A percentile compares a stretch with the other conserved stretches of the same genome.
Evolutionary conservation across 345 rosid species (phyloP).

Genomic region (Gossypium mustelinum): DNA sequence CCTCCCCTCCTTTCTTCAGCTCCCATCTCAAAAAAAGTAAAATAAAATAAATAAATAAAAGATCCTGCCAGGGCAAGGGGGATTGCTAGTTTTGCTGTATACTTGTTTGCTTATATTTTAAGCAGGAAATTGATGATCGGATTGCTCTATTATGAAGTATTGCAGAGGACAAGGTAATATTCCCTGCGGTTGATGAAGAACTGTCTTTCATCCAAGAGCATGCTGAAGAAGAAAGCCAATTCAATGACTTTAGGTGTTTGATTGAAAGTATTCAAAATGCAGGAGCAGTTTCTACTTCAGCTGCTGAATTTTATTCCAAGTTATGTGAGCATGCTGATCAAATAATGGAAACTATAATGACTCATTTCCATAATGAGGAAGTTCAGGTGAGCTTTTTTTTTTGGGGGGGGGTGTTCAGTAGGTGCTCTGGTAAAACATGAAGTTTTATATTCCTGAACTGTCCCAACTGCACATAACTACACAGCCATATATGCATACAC

Average conservation of each 20-base stretch:
- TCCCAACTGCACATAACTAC: neutral
- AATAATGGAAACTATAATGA: slow-evolving; percentile 67
- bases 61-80: neutral
- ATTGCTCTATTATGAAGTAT: slow-evolving; percentile 39
- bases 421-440: slow-evolving; percentile 5
- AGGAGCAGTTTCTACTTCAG: slow-evolving; percentile 67
- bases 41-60: neutral
- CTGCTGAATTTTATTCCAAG: slow-evolving; percentile 65
- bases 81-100: slow-evolving; percentile 1
- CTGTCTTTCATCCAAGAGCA: slow-evolving; percentile 72
- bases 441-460: neutral
- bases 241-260: slow-evolving; percentile 65
- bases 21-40: neutral
- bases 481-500: neutral
- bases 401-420: slow-evolving; percentile 2
- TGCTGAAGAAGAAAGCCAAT: slow-evolving; percentile 79
- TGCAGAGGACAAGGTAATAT: slow-evolving; percentile 89
- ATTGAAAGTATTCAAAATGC: slow-evolving; percentile 73
- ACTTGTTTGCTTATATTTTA: neutral
- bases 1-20: neutral
- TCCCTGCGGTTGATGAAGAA: slow-evolving; percentile 81
- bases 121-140: neutral
- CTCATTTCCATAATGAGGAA: slow-evolving; percentile 79
- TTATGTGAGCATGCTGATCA: slow-evolving; percentile 85
- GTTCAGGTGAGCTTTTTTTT: slow-evolving; percentile 53